These are phyloP conservation scores for Venturia nashicola DNA, from an alignment of 2,329 filamentous ascomycete genomes.

Conservation along the genomic window DNA sequence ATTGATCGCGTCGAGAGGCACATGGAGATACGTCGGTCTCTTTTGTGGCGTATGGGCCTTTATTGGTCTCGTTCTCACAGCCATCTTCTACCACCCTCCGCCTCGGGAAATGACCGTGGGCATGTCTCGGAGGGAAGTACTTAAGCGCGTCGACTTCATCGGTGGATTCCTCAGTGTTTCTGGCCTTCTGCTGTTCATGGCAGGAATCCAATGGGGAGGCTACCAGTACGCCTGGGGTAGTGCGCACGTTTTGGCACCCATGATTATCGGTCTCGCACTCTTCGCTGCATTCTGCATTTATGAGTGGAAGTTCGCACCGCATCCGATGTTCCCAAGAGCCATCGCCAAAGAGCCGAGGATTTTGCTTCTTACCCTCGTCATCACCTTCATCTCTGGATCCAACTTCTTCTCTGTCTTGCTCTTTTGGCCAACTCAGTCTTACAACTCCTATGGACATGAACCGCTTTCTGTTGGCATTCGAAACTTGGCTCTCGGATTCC, in stretches of 20 bases:
- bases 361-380: slow-evolving; percentile 21
- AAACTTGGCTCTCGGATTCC: slow-evolving; percentile 51
- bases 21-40: slow-evolving; percentile 44
- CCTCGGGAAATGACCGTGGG: slow-evolving; percentile 31
- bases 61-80: slow-evolving; percentile 38
- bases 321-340: slow-evolving; percentile 32
- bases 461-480: slow-evolving; percentile 52
- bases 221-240: slow-evolving; percentile 25
- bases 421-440: slow-evolving; percentile 23
- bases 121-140: slow-evolving; percentile 27
- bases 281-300: slow-evolving; percentile 26
- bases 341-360: slow-evolving; percentile 20
- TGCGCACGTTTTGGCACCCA: slow-evolving; percentile 26
- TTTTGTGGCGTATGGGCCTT: slow-evolving; percentile 41
- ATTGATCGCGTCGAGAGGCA: slow-evolving; percentile 36
- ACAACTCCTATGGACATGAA: slow-evolving; percentile 37
- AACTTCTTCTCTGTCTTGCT: slow-evolving; percentile 23
- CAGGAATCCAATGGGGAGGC: slow-evolving; percentile 32
- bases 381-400: slow-evolving; percentile 22
- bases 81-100: slow-evolving; percentile 42
- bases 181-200: slow-evolving; percentile 40
- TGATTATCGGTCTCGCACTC: slow-evolving; percentile 28
- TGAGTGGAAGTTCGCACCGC: slow-evolving; percentile 25
- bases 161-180: slow-evolving; percentile 38
- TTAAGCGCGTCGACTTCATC: slow-evolving; percentile 37